Base-by-base conservation (phyloP, 768 basidiomycete species). In the Boletus speciosus region DNA sequence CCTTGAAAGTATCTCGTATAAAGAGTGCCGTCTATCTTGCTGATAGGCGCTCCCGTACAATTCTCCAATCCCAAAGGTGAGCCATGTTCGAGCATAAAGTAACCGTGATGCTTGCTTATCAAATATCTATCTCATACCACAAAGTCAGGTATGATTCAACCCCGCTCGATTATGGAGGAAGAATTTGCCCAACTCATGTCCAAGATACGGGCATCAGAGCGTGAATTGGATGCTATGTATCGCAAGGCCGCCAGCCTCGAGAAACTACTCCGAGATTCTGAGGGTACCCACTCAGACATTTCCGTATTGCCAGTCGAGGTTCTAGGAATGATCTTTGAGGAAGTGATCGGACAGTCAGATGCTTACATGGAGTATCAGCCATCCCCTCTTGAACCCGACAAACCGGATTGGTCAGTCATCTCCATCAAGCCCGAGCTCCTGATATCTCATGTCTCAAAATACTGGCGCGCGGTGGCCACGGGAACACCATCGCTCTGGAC, bases 401-500 rank as follows among this genome's bases (percentile, higher is more conserved):
- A 48, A 43, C 41, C 37, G 4, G 54, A 55, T 44, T 59, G 58
- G 53, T 43, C 57, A n/a, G n/a, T 29, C 14, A 8, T 29, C 29
- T 29, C 6, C 29, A 8, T 39, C 9, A 58, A 65, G 51, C 63
- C 67, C 1, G 67, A 69, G 50, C 54, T 79, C 14, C 55, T 76
- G 29, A 49, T 77, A 35, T 74, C 77, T 42, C 72, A 71, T 38
- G 72, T 81, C 34, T 79, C 76, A 51, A 68, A 57, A 38, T 57
- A 68, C 50, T 81, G 79, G 79, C 66, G 77, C 52, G 58, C 66
- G 21, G 59, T 76, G 40, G 74, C 75, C 31, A 49, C 74, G 29
- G 67, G 65, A 36, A 70, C 67, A 5, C 72, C 77, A 6, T 54
- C 65, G 31, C 61, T 81, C 19, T 81, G 79, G 79, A 70, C 72